Base-by-base conservation (phyloP, 2,329 filamentous ascomycete genomes). In the Phialophora verrucosa region DNA sequence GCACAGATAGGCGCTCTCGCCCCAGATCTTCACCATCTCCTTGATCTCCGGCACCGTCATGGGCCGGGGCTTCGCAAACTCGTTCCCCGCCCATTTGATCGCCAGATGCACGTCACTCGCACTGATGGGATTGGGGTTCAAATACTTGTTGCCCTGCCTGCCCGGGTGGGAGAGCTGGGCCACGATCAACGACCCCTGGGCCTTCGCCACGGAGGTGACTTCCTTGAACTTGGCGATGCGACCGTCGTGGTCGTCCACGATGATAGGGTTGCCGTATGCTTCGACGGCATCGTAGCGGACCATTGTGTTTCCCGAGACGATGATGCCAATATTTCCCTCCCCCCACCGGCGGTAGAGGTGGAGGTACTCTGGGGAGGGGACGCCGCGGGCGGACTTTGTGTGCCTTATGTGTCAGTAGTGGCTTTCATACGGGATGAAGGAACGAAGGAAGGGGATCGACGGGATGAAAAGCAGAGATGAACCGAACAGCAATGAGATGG, bases 241-340 rank as follows among this genome's bases (percentile, higher is more conserved):
- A 65, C 84, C 81, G 0, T 80, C 76, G 10, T 82, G 82, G 7
- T 81, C 81, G 8, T 77, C 77, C 0, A 87, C 83, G 50, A 91
- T 84, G 73, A 90, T 87, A 0, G 80, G 78, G 74, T 88, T 87
- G 10, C 87, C 86, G 3, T 82, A 73, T 4, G 80, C 81, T 69
- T 87, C 85, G 3, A 88, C 77, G 57, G 87, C 82, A 59, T 87
- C 85, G 68, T 83, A 85, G 56, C 88, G 85, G 53, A 89, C 82
- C 83, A 89, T 87, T 64, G 88, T 80, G 75, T 90, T 90, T 50
- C 88, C 88, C 0, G 85, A 87, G 1, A 89, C 76, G 64, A 89
- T 85, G 31, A 87, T 73, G n/a, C 87, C 87, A 56, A 81, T 82
- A 14, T 78, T 80, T 35, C 84, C 85, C 71, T 88, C 83, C 1